Base-by-base conservation (phyloP, 2,329 filamentous ascomycete species). In the Apiospora phragmitis region DNA sequence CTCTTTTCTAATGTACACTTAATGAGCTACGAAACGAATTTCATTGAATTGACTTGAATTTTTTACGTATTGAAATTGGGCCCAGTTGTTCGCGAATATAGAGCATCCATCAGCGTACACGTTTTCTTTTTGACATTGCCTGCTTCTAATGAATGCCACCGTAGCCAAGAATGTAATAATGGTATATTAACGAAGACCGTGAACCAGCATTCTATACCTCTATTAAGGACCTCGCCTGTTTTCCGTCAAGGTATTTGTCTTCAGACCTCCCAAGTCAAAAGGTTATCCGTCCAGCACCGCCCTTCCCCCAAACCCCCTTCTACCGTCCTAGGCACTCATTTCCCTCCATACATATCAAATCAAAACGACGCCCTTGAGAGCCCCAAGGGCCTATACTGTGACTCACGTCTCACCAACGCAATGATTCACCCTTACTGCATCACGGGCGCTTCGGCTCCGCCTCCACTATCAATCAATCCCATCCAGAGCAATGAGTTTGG, bases 401-500 rank as follows among this genome's bases (percentile, higher is more conserved):
- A n/a, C 18, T 38, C 32, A n/a, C 9, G 29, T 29, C 55, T 62
- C 21, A 3, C 4, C 8, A 62, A n/a, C 18, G 18, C 55, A n/a
- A 38, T 4, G n/a, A 38, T n/a, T 6, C 21, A n/a, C 32, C 32
- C 26, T 62, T 21, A 62, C 55, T 62, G 55, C 55, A 62, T 62
- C 32, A 38, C 32, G 5, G 55, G 55, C 11, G 55, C 55, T 62
- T 62, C 55, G 32, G 55, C 29, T 38, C 55, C 55, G 5, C 55
- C 55, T 62, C 32, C 29, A 16, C 51, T 32, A 62, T 62, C 55
- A 62, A 62, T 62, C 55, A 62, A 38, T 2, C 55, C 55, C 55
- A 62, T 62, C 55, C 67, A 68, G 6, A 68, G 35, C 32, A 68
- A 35, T 29, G 67, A 49, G 21, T 55, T 68, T 21, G 79, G 77